Evolutionary conservation across 768 basidiomycete genomes (phyloP).

Genomic region (Chiua virens): DNA sequence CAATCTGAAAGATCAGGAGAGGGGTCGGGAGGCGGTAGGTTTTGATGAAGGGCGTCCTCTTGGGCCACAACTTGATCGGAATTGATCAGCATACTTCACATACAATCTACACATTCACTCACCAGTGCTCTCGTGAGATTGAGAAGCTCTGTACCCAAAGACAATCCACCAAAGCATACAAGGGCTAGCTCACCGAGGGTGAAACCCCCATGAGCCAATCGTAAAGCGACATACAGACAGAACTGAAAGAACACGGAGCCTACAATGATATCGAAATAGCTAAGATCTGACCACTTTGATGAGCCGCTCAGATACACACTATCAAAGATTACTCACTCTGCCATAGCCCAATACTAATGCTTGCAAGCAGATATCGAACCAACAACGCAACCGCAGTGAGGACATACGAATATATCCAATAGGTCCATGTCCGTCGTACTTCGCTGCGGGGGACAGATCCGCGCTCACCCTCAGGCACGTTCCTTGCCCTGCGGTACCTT

Average conservation of each 20-base stretch:
- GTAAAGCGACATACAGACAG: slow-evolving; percentile 82
- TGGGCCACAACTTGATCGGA: slow-evolving; percentile 66
- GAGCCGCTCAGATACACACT: background rate
- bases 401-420: slow-evolving; percentile 59
- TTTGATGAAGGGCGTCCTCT: slow-evolving; percentile 79
- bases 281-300: slow-evolving; percentile 57
- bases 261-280: slow-evolving; percentile 68
- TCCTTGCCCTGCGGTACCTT: slow-evolving; percentile 39
- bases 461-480: slow-evolving; percentile 64
- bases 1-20: slow-evolving; percentile 86
- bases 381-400: slow-evolving; percentile 50
- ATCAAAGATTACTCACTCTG: slow-evolving; percentile 51
- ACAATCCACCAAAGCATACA: slow-evolving; percentile 86
- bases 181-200: slow-evolving; percentile 92
- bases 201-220: slow-evolving; percentile 92
- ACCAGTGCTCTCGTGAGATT: slow-evolving; percentile 84
- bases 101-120: slow-evolving; percentile 24
- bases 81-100: slow-evolving; percentile 1
- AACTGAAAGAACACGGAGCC: slow-evolving; percentile 87
- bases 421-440: slow-evolving; percentile 58
- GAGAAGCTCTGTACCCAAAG: slow-evolving; percentile 81
- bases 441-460: slow-evolving; percentile 77
- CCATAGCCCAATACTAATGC: slow-evolving; percentile 57
- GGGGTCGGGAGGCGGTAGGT: slow-evolving; percentile 94
- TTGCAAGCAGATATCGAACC: slow-evolving; percentile 47